Conservation (phyloP, 371 early-diverging fungal genomes). For the Circinella minor region DNA sequence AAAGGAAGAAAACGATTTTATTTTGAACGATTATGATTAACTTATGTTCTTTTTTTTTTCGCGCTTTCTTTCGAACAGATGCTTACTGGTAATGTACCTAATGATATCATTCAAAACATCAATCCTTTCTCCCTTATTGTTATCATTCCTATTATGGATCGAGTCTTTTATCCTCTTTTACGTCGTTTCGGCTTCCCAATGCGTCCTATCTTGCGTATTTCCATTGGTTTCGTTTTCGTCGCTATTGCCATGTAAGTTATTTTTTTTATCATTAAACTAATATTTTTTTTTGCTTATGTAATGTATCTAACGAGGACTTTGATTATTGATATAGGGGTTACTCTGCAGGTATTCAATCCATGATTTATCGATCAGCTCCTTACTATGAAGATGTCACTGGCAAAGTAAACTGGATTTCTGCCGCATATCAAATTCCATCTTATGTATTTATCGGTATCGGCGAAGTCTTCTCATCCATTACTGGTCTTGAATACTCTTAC, state of each 20-base stretch:
- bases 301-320: too few species aligned
- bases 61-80: constrained; percentile 35
- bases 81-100: constrained; percentile 65
- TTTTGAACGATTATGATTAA: too few species aligned
- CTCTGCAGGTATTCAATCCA: constrained; percentile 67
- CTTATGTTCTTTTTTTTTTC: too few species aligned
- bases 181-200: constrained; percentile 62
- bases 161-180: constrained; percentile 67
- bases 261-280: not conserved
- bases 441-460: constrained; percentile 67
- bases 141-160: constrained; percentile 74
- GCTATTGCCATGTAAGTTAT: constrained; percentile 57
- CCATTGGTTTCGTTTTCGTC: constrained; percentile 68
- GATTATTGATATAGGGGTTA: constrained; percentile 33
- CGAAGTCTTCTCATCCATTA: constrained; percentile 73
- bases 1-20: too few species aligned
- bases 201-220: constrained; percentile 72
- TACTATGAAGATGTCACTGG: constrained; percentile 32
- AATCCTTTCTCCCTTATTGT: constrained; percentile 70
- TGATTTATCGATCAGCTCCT: constrained; percentile 58
- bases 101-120: constrained; percentile 66
- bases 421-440: constrained; percentile 69
- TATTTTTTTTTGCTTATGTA: too few species aligned
- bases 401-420: constrained; percentile 56
- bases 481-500: constrained; percentile 83